Base-by-base conservation (phyloP, 78 protist genomes). In the Dictyostelium capitatum region DNA sequence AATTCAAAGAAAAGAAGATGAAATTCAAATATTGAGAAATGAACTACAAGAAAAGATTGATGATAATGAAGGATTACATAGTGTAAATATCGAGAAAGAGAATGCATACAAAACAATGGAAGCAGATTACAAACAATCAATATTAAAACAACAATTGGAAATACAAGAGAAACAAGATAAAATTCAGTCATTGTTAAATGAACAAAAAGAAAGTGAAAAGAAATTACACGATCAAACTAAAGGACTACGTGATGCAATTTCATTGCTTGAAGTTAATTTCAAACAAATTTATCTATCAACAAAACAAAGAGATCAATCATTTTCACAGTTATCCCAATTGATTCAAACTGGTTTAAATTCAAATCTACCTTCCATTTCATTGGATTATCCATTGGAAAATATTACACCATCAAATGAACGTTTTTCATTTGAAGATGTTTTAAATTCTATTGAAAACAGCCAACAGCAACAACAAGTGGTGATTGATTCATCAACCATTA, bases 341-440 rank as follows among this genome's bases (percentile, higher is more conserved):
- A 9, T 87, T 47, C 48, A 48, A 67, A 32, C 23, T 32, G 46
- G 72, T 37, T 43, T 87, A 20, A 67, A 67, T 32, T n/a, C 67
- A 30, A 87, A 77, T 64, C 28, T 43, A 65, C 93, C 93, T 41
- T 2, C 25, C 11, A 65, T 87, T 12, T 46, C 83, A 30, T 32
- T 87, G 51, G 84, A 87, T n/a, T 87, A 87, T 65, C 93, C 93
- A 41, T 28, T 87, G 4, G 93, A 87, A n/a, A 87, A 87, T 87
- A 51, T 87, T 28, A 87, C 93, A 65, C 93, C 93, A 12, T 77
- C 84, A 37, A 87, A 64, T 51, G 93, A 87, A 32, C 59, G 93
- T 51, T 57, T 87, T 15, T 62, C 50, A 48, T 64, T 77, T 30
- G 93, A 87, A n/a, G 46, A 47, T 32, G 28, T 87, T 1, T 12